Evolutionary conservation across 2,329 filamentous ascomycete genomes (phyloP), one percentile per base, ranked within the genome.

Genomic region (Epichloe baconii): DNA sequence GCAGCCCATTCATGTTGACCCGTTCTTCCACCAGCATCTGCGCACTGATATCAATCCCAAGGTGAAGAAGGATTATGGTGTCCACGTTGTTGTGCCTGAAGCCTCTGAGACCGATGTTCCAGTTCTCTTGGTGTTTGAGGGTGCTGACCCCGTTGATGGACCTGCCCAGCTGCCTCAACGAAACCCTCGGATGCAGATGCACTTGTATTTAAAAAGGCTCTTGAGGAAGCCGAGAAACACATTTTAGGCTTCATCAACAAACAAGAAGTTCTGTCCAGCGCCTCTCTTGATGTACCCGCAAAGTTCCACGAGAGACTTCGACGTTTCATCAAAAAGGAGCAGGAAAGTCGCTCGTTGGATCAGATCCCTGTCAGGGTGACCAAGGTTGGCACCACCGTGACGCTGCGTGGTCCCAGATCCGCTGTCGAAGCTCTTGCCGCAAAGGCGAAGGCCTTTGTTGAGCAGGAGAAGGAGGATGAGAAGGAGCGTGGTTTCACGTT

Each of bases 391-490:
- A 77, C 78, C 1, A 76, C 74, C 2, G 76, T 91, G 53, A 84
- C 80, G 44, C 77, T 96, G 54, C 85, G 87, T 54, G 91, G 91
- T 21, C 90, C 89, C 21, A 71, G 78, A 45, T 79, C 80, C 17
- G 78, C 79, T 21, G 88, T 95, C 3, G 79, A 86, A 48, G 78
- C 80, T 2, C 76, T 97, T 40, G 76, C 79, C 34, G 69, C 76
- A 37, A 93, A 90, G 72, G 80, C 95, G 50, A 69, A 79, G 53
- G 79, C 79, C 6, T 97, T 95, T 62, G 75, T 97, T 21, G 83
- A 85, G 63, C 85, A 94, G 64, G 89, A 95, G 68, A 86, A 90
- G 71, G 79, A 88, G 65, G 90, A 97, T 55, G 91, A 97, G 68
- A 86, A 93, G 64, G 91, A 97, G 70, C 86, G 91, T 53, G 89